These are phyloP conservation scores for Cercospora sp. DNA, from an alignment of 2,329 filamentous ascomycete species.

Conservation along the genomic window DNA sequence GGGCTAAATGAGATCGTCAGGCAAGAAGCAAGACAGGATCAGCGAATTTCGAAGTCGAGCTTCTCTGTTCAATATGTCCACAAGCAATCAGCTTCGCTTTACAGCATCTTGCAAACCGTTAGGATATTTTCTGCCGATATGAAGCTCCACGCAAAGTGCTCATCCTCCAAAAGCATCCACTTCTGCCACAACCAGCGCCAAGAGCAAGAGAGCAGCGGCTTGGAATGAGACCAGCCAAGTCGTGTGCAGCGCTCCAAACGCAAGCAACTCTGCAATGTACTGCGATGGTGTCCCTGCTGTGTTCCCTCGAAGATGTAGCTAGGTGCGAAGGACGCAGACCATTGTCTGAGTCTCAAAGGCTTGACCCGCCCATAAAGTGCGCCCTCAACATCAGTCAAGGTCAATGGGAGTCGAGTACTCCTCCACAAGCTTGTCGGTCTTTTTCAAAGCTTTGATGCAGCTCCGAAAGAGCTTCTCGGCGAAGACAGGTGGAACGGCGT, in stretches of 20 bases:
- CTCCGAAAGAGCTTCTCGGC: conserved; percentile 23
- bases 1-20: not conserved
- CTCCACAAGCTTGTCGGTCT: conserved; percentile 20
- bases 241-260: not conserved
- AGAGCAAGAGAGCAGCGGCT: no score
- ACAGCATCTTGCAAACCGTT: not conserved
- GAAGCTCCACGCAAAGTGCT: not conserved
- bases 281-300: no score
- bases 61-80: not conserved
- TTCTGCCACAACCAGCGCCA: not conserved
- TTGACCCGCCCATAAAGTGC: not conserved
- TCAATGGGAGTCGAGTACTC: conserved; percentile 5
- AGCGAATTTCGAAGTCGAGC: not conserved
- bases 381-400: not conserved
- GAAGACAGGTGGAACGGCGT: conserved; percentile 64
- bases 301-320: no score
- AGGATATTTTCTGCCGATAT: not conserved
- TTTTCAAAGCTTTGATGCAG: conserved; percentile 17
- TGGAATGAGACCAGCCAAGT: no score
- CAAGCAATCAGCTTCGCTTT: not conserved
- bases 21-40: not conserved
- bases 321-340: no score
- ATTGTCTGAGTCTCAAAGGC: not conserved
- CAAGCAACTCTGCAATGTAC: not conserved
- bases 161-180: not conserved